Percentiles rank a stretch among this genome's conserved stretches.
These are phyloP conservation scores for Beauveria varroae DNA, from an alignment of 2,329 filamentous ascomycete genomes.

Conservation along the genomic window DNA sequence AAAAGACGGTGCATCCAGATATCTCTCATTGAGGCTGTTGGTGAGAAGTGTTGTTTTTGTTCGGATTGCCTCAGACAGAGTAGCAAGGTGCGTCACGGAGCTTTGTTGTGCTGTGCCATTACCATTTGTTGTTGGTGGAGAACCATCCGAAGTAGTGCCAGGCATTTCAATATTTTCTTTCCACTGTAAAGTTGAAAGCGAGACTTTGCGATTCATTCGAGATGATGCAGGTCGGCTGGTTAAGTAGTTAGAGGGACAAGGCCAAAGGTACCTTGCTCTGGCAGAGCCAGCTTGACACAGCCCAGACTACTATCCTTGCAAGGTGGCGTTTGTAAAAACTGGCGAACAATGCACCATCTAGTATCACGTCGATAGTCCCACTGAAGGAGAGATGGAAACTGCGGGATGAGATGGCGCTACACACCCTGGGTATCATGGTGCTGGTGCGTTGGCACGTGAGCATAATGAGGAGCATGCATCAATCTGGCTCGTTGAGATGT, in stretches of 20 bases:
- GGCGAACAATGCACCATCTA: neutral
- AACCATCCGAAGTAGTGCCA: neutral
- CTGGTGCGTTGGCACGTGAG: neutral
- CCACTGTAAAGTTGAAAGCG: neutral
- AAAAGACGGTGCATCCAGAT: conserved; percentile 17
- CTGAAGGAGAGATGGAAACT: neutral
- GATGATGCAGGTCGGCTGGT: neutral
- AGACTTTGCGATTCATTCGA: no score
- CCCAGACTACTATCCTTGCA: neutral
- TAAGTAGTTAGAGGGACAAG: neutral
- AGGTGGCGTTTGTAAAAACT: neutral
- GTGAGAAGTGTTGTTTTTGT: conserved; percentile 16
- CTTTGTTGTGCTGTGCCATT: neutral
- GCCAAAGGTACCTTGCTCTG: neutral
- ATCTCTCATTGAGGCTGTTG: conserved; percentile 13
- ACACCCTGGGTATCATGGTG: neutral
- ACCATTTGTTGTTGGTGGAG: neutral
- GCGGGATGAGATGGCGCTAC: neutral
- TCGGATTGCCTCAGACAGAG: conserved; percentile 14
- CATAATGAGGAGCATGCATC: neutral
- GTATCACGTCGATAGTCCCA: conserved; percentile 8
- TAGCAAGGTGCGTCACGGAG: conserved; percentile 15
- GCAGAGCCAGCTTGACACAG: neutral
- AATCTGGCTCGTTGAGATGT: neutral
- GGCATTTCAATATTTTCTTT: neutral